These are phyloP conservation scores for Peronosclerospora sorghi DNA, from an alignment of 352 stramenopile species.

Conservation along the genomic window DNA sequence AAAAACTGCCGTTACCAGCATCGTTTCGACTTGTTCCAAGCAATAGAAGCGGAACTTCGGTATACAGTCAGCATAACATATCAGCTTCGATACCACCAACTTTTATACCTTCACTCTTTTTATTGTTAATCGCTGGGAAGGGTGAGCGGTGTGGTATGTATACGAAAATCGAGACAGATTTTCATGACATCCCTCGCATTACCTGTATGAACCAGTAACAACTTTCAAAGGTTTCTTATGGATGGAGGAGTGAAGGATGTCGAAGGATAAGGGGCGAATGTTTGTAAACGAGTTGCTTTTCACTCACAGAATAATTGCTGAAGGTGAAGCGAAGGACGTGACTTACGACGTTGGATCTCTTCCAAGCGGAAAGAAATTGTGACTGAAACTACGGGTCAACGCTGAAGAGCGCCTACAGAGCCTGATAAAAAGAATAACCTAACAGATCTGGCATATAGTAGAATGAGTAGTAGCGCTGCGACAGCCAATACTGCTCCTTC, in stretches of 20 bases:
- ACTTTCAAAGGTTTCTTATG: conserved; percentile 6
- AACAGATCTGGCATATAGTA: too few relatives aligned
- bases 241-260: conserved; percentile 26
- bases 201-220: neutral
- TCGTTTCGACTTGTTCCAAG: conserved; percentile 16
- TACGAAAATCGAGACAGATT: too few relatives aligned
- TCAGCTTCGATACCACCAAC: conserved; percentile 8
- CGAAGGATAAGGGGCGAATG: conserved; percentile 21
- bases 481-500: conserved; percentile 1
- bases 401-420: too few relatives aligned
- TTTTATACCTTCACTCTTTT: conserved; percentile 3
- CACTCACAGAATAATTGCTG: neutral
- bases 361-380: too few relatives aligned
- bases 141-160: too few relatives aligned
- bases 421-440: too few relatives aligned
- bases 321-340: too few relatives aligned
- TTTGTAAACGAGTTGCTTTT: conserved; percentile 10
- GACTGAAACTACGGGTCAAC: neutral
- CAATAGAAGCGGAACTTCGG: conserved; percentile 12
- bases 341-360: too few relatives aligned
- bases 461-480: neutral
- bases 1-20: conserved; percentile 16
- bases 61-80: conserved; percentile 13
- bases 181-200: conserved; percentile 6
- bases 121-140: too few relatives aligned